Percentiles rank a stretch among this genome's conserved stretches.
These are phyloP conservation scores for Ciborinia camelliae DNA, from an alignment of 2,329 filamentous ascomycete species.

Conservation along the genomic window DNA sequence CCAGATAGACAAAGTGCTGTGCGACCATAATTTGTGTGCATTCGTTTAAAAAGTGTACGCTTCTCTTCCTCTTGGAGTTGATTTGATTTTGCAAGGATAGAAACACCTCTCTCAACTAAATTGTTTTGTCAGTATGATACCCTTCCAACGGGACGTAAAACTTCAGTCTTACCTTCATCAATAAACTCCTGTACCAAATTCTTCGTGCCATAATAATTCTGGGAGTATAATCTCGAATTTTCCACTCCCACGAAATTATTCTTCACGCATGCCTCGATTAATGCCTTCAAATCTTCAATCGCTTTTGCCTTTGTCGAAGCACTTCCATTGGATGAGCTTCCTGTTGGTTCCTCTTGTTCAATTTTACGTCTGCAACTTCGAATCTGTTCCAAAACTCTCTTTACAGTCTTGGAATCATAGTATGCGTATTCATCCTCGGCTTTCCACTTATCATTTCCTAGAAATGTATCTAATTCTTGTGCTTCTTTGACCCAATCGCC, in stretches of 20 bases:
- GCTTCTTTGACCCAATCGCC: constrained; percentile 80
- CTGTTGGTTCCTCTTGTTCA: constrained; percentile 53
- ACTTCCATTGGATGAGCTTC: constrained; percentile 34
- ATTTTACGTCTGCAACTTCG: constrained; percentile 54
- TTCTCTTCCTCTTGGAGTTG: constrained; percentile 72
- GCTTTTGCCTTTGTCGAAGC: constrained; percentile 46
- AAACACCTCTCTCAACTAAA: constrained; percentile 61
- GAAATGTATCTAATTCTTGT: constrained; percentile 71
- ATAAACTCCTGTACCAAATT: constrained; percentile 85
- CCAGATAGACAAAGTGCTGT: constrained; percentile 92
- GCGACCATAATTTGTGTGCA: constrained; percentile 86
- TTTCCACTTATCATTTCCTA: constrained; percentile 80
- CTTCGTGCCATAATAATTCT: constrained; percentile 98
- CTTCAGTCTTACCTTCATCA: constrained; percentile 62
- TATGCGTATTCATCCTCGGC: constrained; percentile 74
- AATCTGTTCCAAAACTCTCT: constrained; percentile 73
- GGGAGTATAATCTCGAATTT: constrained; percentile 90
- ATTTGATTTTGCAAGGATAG: constrained; percentile 64
- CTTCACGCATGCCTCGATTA: constrained; percentile 91
- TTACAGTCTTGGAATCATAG: constrained; percentile 85
- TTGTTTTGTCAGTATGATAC: constrained; percentile 16
- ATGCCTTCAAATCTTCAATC: constrained; percentile 69
- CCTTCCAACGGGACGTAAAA: constrained; percentile 21
- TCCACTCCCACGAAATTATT: constrained; percentile 97
- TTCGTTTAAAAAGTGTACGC: constrained; percentile 76